Percentiles rank a stretch among this genome's conserved stretches.
Evolutionary conservation across 352 stramenopile species (phyloP).

Genomic region (Phytophthora quininea): DNA sequence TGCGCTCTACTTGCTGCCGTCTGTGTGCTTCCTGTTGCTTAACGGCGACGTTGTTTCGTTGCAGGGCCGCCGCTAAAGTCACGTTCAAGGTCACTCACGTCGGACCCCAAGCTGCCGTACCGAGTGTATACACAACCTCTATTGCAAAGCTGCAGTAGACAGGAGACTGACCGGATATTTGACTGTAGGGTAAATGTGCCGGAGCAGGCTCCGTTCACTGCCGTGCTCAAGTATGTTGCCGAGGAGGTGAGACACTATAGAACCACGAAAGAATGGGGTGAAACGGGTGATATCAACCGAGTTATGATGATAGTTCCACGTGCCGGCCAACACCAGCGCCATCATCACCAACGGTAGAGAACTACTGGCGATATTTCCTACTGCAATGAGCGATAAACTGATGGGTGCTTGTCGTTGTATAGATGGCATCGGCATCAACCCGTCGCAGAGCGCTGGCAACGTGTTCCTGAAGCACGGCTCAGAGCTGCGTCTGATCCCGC

Average conservation of each 20-base stretch:
- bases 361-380: no score
- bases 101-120: constrained; percentile 87
- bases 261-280: background rate
- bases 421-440: constrained; percentile 90
- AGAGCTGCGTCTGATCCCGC: constrained; percentile 83
- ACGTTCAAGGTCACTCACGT: constrained; percentile 90
- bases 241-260: constrained; percentile 55
- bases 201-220: constrained; percentile 83
- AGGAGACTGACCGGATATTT: background rate
- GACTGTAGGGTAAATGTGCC: constrained; percentile 71
- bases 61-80: constrained; percentile 67
- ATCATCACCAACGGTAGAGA: constrained; percentile 85
- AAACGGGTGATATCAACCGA: constrained; percentile 14
- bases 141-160: no score
- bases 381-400: background rate
- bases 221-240: constrained; percentile 86
- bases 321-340: constrained; percentile 80
- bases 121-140: constrained; percentile 43
- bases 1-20: background rate
- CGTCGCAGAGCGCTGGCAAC: constrained; percentile 80
- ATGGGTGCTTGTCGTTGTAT: constrained; percentile 10
- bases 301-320: constrained; percentile 63
- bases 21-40: constrained; percentile 6
- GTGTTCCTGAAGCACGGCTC: constrained; percentile 88
- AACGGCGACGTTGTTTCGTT: background rate